phyloP scores from a whole-genome alignment of 2,329 filamentous ascomycete species.

The Dactylellina cionopaga region DNA sequence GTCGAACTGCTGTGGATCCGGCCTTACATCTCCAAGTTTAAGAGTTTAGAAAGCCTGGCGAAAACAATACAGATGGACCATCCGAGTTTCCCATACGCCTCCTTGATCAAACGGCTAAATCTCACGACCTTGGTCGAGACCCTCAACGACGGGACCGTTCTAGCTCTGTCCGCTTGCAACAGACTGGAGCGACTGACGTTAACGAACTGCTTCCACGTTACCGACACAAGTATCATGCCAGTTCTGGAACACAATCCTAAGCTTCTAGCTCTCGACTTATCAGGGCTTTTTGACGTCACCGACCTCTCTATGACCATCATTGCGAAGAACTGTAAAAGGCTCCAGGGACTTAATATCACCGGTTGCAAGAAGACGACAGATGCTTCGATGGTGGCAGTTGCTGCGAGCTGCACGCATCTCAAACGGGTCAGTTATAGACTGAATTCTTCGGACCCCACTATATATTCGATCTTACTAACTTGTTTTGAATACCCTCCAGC shows the following conservation, averaged over 20 bases:
- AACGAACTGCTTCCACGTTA: slow-evolving; percentile 86
- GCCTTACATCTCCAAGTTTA: slow-evolving; percentile 87
- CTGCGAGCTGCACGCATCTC: slow-evolving; percentile 82
- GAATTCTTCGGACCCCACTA: background rate
- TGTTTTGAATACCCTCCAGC: slow-evolving; percentile 65
- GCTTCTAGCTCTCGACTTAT: slow-evolving; percentile 89
- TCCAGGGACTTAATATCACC: slow-evolving; percentile 94
- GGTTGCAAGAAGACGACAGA: slow-evolving; percentile 85
- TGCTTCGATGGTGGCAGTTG: slow-evolving; percentile 81
- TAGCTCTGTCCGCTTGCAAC: slow-evolving; percentile 83
- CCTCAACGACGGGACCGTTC: slow-evolving; percentile 88
- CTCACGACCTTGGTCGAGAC: slow-evolving; percentile 78
- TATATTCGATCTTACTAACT: slow-evolving; percentile 58
- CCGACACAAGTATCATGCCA: slow-evolving; percentile 81
- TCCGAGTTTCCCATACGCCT: slow-evolving; percentile 88
- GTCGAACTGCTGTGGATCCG: slow-evolving; percentile 96
- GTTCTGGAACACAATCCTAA: slow-evolving; percentile 82
- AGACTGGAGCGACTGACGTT: slow-evolving; percentile 91
- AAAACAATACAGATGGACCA: slow-evolving; percentile 75
- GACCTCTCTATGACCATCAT: slow-evolving; percentile 81
- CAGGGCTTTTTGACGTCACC: slow-evolving; percentile 80
- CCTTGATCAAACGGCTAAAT: slow-evolving; percentile 92
- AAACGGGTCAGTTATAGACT: slow-evolving; percentile 61
- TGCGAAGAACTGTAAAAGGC: slow-evolving; percentile 79
- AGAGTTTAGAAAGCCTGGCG: slow-evolving; percentile 82